Base-by-base conservation (phyloP, 2,329 filamentous ascomycete species). In the Trichoderma sp. region DNA sequence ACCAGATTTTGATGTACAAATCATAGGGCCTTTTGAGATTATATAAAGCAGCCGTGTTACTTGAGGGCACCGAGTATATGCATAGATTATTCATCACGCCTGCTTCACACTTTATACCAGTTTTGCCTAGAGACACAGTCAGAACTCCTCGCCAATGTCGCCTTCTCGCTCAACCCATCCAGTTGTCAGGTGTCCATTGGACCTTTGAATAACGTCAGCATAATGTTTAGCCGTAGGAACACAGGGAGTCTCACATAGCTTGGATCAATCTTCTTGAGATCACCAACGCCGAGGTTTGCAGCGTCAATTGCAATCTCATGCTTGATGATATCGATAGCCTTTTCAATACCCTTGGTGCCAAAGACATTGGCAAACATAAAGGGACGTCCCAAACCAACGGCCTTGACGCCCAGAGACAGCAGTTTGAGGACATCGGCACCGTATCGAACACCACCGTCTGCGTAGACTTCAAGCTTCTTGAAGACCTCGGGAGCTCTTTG, bases 351-450 rank as follows among this genome's bases (percentile, higher is more conserved):
- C 7, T 79, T 77, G 54, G 76, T 72, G 6, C 83, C 83, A 67
- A 78, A 85, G 52, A 82, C 72, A 72, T 85, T 85, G 67, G 81
- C 75, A 70, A 78, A 85, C 82, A 85, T 83, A 67, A 82, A 79
- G 10, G 81, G 78, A 0, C 83, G 73, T 17, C 82, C 83, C 0
- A 86, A 67, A 15, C 83, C 76, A 6, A 81, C 78, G 14, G 77
- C 78, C 68, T 75, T 76, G 62, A 79, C 79, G 10, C 79, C 79
- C 15, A 80, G 76, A 2, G 78, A 74, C n/a, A 81, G 73, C 10
- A 80, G 74, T 68, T 79, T 78, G n/a, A 81, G 71, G 14, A 74
- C 76, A 54, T 81, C 79, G 10, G 74, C 74, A 12, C 79, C 80
- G 63, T 79, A 79, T 52, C 80, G 76, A 21, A 81, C 70, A 58